Base-by-base conservation (phyloP, 1,284 basidiomycete species). In the Thelephora terrestris region DNA sequence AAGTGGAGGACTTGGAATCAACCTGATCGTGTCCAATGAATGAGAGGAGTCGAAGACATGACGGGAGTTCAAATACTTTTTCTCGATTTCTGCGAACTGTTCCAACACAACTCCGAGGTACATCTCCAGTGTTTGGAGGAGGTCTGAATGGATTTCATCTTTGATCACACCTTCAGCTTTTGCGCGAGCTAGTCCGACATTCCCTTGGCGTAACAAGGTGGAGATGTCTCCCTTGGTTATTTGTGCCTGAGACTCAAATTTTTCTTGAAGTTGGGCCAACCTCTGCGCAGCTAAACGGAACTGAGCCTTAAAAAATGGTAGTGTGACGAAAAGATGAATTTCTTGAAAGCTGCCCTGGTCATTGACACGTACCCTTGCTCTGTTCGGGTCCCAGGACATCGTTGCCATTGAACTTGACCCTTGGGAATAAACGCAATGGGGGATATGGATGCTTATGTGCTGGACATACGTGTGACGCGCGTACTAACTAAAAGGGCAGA, bases 221-320 rank as follows among this genome's bases (percentile, higher is more conserved):
- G 81, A 77, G 48, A 88, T 79, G 59, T 86, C 83, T 53, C 70
- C 71, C 53, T 80, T 71, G 14, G 73, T 76, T 38, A 83, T 75
- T 39, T 71, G 72, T 3, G 72, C 73, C 57, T 78, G 71, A 1
- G 81, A 76, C 54, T 86, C 81, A 53, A 79, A 75, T 58, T 74
- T 78, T 55, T 80, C 76, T 57, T 84, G 81, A 18, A 85, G 61
- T 56, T 85, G 82, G 18, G 79, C 80, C 42, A 88, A 68, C 43
- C 73, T 71, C 55, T 82, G 79, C 40, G 76, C 75, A 6, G 84
- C 74, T 25, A 76, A 67, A 50, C 79, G 74, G 39, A 88, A 68
- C 53, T 83, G 77, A 18, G 71, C 65, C 85, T 87, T 52, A 43
- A 52, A 24, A 37, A 14, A 16, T 6, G 29, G 9, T 39, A 27